Evolutionary conservation across 345 rosid species (phyloP).

Genomic region (Lumnitzera racemosa): DNA sequence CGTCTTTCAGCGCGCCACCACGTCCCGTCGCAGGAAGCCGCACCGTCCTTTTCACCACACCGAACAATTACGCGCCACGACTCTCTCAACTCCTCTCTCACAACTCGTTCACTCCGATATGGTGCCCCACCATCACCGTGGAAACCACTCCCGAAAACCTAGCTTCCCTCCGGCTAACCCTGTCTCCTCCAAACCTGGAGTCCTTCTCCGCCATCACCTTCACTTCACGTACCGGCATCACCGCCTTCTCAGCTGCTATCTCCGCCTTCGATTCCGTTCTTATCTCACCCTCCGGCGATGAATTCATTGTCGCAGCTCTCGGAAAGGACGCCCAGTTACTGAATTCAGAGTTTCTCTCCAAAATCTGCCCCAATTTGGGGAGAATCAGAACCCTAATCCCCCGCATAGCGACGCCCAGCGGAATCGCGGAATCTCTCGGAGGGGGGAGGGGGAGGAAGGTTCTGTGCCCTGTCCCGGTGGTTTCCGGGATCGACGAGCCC

Average conservation of each 20-base stretch:
- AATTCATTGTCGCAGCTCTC: conserved; percentile 31
- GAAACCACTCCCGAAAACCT: conserved; percentile 28
- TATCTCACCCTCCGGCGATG: conserved; percentile 17
- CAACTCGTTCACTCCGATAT: conserved; percentile 33
- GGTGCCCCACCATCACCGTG: conserved; percentile 53
- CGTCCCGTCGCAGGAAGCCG: conserved; percentile 13
- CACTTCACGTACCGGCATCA: conserved; percentile 49
- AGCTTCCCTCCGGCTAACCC: conserved; percentile 19
- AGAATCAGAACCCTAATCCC: conserved; percentile 29
- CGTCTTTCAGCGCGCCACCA: not conserved
- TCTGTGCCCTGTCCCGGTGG: conserved; percentile 44
- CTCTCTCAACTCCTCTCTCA: conserved; percentile 33
- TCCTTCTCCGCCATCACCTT: conserved; percentile 42
- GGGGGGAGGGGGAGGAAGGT: conserved; percentile 31
- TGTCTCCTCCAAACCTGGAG: conserved; percentile 27
- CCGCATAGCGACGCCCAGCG: conserved; percentile 30
- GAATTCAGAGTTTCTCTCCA: conserved; percentile 19
- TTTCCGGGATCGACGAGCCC: conserved; percentile 47
- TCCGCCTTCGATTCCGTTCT: conserved; percentile 19
- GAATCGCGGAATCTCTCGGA: conserved; percentile 32
- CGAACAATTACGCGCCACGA: conserved; percentile 39
- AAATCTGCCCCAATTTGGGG: conserved; percentile 14
- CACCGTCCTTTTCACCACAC: conserved; percentile 47
- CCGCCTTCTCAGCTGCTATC: conserved; percentile 25
- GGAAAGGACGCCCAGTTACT: conserved; percentile 48